Percentiles rank a stretch among this genome's conserved stretches.
Evolutionary conservation across 306 rosid genomes (phyloP).

Genomic region (Cucurbita maxima): DNA sequence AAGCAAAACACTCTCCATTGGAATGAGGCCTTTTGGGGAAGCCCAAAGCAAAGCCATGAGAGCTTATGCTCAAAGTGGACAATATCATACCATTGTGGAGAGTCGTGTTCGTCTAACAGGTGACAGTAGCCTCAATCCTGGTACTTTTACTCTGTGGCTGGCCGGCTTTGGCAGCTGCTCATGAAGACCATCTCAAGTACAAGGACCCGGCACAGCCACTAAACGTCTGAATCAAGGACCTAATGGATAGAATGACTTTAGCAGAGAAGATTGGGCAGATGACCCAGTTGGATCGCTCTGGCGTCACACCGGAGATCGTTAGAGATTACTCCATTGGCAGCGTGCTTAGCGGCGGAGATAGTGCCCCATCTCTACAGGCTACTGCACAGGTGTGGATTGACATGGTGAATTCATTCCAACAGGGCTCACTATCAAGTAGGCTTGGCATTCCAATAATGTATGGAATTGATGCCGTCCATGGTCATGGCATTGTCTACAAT

Average conservation of each 20-base stretch:
- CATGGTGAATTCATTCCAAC: slow-evolving; percentile 1
- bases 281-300: neutral
- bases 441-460: slow-evolving; percentile 7
- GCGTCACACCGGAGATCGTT: neutral
- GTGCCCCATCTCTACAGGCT: neutral
- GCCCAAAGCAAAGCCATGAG: no score
- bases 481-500: neutral
- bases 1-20: no score
- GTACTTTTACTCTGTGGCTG: neutral
- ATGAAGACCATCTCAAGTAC: neutral
- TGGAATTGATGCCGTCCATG: slow-evolving; percentile 8
- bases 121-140: neutral
- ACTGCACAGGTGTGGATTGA: slow-evolving; percentile 1
- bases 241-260: neutral
- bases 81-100: no score
- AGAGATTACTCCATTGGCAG: slow-evolving; percentile 10
- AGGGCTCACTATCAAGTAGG: slow-evolving; percentile 1
- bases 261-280: slow-evolving; percentile 5
- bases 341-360: slow-evolving; percentile 3
- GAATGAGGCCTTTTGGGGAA: no score
- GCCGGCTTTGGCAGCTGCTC: neutral
- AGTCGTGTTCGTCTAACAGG: no score
- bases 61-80: no score
- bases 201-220: neutral
- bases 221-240: neutral